Conservation (phyloP, 805 yeast genomes). For the Sungouiella blattae region DNA sequence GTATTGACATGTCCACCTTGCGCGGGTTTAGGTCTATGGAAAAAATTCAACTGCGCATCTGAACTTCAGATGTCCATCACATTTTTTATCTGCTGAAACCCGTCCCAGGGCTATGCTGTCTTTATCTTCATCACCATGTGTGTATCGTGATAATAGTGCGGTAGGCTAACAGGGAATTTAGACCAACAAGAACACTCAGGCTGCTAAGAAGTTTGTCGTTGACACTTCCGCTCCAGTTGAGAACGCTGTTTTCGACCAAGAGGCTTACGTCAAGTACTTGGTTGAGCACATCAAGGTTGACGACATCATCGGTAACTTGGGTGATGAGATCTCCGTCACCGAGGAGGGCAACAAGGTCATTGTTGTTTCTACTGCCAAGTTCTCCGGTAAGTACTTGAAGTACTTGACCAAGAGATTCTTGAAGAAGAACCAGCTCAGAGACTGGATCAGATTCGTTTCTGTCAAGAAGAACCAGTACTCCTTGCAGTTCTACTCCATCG, state of each 20-base stretch:
- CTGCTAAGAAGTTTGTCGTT: conserved; percentile 86
- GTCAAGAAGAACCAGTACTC: conserved; percentile 93
- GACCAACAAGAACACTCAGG: conserved; percentile 71
- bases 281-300: conserved; percentile 99
- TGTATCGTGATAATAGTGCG: conserved; percentile 45
- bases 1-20: conserved; percentile 34
- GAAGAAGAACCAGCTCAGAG: conserved; percentile 99
- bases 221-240: conserved; percentile 97
- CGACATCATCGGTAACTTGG: conserved; percentile 93
- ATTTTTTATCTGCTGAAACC: conserved; percentile 21
- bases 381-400: conserved; percentile 99
- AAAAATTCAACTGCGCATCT: too few species aligned
- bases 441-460: conserved; percentile 99
- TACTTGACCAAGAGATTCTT: conserved; percentile 99
- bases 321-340: conserved; percentile 86
- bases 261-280: conserved; percentile 96
- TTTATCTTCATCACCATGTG: conserved; percentile 23
- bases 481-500: conserved; percentile 98
- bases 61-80: too few species aligned
- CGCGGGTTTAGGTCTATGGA: conserved; percentile 26
- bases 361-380: conserved; percentile 87
- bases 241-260: conserved; percentile 96
- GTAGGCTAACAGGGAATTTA: conserved; percentile 68
- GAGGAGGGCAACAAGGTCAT: conserved; percentile 84
- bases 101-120: conserved; percentile 52